A percentile compares a stretch with the other conserved stretches of the same genome.
Evolutionary conservation across 768 basidiomycete species (phyloP).

Genomic region (Tulasnella sp.): DNA sequence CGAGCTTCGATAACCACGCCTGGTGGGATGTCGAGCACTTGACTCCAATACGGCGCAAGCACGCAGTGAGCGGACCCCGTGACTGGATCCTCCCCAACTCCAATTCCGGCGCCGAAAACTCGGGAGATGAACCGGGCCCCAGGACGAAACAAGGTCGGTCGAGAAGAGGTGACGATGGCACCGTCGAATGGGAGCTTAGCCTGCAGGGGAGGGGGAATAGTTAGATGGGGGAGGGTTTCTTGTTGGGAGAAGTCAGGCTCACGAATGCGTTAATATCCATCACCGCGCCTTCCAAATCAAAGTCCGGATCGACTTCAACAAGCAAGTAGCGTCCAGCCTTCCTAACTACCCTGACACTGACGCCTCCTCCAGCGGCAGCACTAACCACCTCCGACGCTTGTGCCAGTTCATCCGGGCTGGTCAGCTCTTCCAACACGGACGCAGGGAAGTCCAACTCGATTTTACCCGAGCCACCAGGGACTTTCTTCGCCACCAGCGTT

Average conservation of each 20-base stretch:
- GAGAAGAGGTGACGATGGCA: slow-evolving; percentile 33
- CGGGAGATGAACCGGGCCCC: slow-evolving; percentile 36
- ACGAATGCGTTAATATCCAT: slow-evolving; percentile 34
- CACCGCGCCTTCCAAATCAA: slow-evolving; percentile 31
- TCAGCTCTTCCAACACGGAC: slow-evolving; percentile 20
- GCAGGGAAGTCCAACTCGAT: slow-evolving; percentile 37
- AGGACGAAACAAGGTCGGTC: slow-evolving; percentile 9
- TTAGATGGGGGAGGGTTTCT: not conserved
- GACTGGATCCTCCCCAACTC: slow-evolving; percentile 38
- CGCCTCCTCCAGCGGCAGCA: slow-evolving; percentile 20
- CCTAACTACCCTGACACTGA: slow-evolving; percentile 30
- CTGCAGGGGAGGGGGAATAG: not conserved
- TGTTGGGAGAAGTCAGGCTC: slow-evolving; percentile 1
- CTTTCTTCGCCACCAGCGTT: slow-evolving; percentile 31
- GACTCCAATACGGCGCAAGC: slow-evolving; percentile 37
- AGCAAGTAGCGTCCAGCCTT: slow-evolving; percentile 31
- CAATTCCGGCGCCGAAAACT: slow-evolving; percentile 39
- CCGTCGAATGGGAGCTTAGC: not conserved
- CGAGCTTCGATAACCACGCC: slow-evolving; percentile 3
- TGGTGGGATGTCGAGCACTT: not conserved
- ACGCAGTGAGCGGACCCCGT: slow-evolving; percentile 38
- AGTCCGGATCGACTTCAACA: slow-evolving; percentile 34
- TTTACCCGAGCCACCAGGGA: too few species aligned
- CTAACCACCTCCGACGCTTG: not conserved
- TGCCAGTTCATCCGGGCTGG: slow-evolving; percentile 14